Percentiles rank a stretch among this genome's conserved stretches.
These are phyloP conservation scores for Hymenoscyphus scutula DNA, from an alignment of 2,329 filamentous ascomycete species.

Conservation along the genomic window DNA sequence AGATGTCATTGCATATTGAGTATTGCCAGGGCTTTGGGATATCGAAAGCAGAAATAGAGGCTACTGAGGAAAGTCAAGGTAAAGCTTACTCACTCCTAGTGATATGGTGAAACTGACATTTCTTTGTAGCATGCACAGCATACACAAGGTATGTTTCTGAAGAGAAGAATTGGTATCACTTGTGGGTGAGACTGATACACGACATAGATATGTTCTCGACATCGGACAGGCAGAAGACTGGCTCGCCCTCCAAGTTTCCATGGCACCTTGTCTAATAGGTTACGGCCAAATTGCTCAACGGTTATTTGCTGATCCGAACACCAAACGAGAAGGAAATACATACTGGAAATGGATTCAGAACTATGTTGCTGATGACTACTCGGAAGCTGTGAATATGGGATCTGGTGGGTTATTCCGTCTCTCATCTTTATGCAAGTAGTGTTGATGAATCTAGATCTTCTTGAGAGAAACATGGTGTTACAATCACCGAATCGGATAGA, in stretches of 20 bases:
- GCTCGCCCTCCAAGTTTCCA: slow-evolving; percentile 78
- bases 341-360: slow-evolving; percentile 94
- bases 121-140: slow-evolving; percentile 63
- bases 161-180: background rate
- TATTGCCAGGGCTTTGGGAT: slow-evolving; percentile 84
- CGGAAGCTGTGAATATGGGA: slow-evolving; percentile 66
- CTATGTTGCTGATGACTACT: slow-evolving; percentile 79
- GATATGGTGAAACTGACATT: slow-evolving; percentile 15
- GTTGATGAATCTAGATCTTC: slow-evolving; percentile 50
- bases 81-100: slow-evolving; percentile 19
- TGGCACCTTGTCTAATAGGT: slow-evolving; percentile 86
- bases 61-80: slow-evolving; percentile 73
- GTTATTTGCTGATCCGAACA: slow-evolving; percentile 61
- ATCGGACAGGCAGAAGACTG: slow-evolving; percentile 85
- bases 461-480: slow-evolving; percentile 71
- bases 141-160: slow-evolving; percentile 56
- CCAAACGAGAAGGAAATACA: slow-evolving; percentile 60
- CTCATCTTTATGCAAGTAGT: background rate
- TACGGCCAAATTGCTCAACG: slow-evolving; percentile 77
- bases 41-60: slow-evolving; percentile 68
- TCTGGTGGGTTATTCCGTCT: slow-evolving; percentile 51
- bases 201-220: slow-evolving; percentile 75
- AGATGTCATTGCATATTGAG: slow-evolving; percentile 76
- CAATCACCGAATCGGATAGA: slow-evolving; percentile 76
- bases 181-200: background rate